These are phyloP conservation scores for Penicillium corylophilum DNA, from an alignment of 2,329 filamentous ascomycete species.

Conservation along the genomic window DNA sequence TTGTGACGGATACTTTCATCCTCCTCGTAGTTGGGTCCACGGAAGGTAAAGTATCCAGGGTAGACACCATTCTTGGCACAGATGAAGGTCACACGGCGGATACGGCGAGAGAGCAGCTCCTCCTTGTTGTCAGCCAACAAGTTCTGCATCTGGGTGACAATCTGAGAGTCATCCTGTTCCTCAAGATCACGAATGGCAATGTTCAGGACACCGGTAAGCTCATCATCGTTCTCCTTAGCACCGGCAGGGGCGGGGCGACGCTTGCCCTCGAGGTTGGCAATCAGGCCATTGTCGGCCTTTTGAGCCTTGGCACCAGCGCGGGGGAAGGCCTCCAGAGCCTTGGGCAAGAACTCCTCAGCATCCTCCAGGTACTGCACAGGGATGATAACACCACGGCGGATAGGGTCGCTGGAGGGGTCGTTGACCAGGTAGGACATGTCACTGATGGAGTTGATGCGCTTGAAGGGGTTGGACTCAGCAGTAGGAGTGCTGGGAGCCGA, in stretches of 20 bases:
- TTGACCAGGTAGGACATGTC: constrained; percentile 87
- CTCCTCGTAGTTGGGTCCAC: constrained; percentile 83
- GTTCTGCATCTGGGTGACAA: constrained; percentile 69
- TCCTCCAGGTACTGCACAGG: constrained; percentile 94
- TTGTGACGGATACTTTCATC: constrained; percentile 96
- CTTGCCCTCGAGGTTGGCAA: constrained; percentile 72
- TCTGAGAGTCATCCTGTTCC: constrained; percentile 76
- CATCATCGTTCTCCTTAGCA: constrained; percentile 61
- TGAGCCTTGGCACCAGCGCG: constrained; percentile 56
- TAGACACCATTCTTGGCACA: constrained; percentile 94
- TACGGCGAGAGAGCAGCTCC: constrained; percentile 75
- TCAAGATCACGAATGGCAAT: constrained; percentile 88
- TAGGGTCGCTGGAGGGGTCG: constrained; percentile 68
- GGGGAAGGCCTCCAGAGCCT: constrained; percentile 82
- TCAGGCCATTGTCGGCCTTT: constrained; percentile 59
- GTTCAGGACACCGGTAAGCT: constrained; percentile 89
- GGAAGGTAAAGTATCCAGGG: constrained; percentile 97
- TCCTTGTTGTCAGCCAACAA: constrained; percentile 79
- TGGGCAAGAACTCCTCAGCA: constrained; percentile 78
- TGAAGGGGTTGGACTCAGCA: constrained; percentile 62
- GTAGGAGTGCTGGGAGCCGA: constrained; percentile 79
- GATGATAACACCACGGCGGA: constrained; percentile 88
- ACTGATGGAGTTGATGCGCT: constrained; percentile 89
- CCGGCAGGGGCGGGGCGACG: constrained; percentile 57
- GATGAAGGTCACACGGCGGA: constrained; percentile 93